phyloP scores from a whole-genome alignment of 2,329 filamentous ascomycete genomes.

The Tolypocladium ophioglossoides region DNA sequence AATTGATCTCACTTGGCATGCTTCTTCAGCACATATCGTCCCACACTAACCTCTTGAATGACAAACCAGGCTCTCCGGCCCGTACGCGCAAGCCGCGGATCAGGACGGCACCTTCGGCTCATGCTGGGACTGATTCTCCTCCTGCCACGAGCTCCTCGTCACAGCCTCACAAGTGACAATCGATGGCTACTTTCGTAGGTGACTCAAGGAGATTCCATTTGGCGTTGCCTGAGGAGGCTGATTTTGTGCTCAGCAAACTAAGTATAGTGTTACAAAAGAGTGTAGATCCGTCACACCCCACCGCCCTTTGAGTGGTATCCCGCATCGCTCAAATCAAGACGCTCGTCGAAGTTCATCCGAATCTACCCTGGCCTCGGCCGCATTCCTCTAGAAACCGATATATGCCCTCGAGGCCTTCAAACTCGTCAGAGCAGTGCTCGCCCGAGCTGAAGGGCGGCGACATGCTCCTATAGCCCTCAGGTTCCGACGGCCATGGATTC shows the following conservation, averaged over 20 bases:
- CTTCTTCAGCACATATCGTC: slow-evolving; percentile 22
- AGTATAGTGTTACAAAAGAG: slow-evolving; percentile 10
- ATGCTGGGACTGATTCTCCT: background rate
- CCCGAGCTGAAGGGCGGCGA: slow-evolving; percentile 35
- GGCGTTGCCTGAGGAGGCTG: background rate
- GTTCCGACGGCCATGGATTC: slow-evolving; percentile 38
- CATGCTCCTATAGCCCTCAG: slow-evolving; percentile 39
- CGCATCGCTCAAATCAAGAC: background rate
- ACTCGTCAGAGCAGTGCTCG: slow-evolving; percentile 35
- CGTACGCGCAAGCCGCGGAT: background rate
- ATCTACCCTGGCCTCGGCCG: slow-evolving; percentile 29
- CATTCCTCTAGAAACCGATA: slow-evolving; percentile 50
- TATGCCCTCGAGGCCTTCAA: slow-evolving; percentile 45
- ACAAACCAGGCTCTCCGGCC: background rate
- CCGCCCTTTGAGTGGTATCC: background rate
- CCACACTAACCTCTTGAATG: slow-evolving; percentile 10
- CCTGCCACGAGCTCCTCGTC: background rate
- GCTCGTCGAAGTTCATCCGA: slow-evolving; percentile 11
- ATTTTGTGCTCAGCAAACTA: background rate
- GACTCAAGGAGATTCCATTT: background rate
- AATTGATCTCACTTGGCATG: slow-evolving; percentile 25
- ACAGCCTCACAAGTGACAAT: background rate
- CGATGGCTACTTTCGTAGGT: background rate
- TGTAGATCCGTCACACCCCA: slow-evolving; percentile 6
- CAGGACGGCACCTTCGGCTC: background rate